A percentile compares a stretch with the other conserved stretches of the same genome.
phyloP scores from a whole-genome alignment of 495 filamentous ascomycete species.

The Pseudomonodictys pantanalensis region DNA sequence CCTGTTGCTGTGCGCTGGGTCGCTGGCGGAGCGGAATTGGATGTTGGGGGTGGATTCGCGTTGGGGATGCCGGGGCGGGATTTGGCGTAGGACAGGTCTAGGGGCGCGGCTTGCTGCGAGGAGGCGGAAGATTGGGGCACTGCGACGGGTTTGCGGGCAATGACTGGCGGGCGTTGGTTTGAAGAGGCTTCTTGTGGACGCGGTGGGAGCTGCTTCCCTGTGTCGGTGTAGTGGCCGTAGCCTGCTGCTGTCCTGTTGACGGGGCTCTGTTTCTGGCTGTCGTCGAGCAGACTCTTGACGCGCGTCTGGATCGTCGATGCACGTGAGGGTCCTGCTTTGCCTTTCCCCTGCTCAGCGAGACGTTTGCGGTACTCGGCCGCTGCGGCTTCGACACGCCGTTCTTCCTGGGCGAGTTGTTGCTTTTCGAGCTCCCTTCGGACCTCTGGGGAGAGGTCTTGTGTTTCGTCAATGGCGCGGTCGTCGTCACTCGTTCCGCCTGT shows the following conservation, averaged over 20 bases:
- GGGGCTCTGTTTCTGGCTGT: constrained; percentile 60
- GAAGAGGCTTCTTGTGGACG: constrained; percentile 9
- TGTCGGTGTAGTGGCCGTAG: constrained; percentile 79
- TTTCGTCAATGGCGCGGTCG: constrained; percentile 56
- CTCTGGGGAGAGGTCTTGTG: constrained; percentile 78
- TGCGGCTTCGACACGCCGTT: constrained; percentile 84
- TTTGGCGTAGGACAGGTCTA: constrained; percentile 26
- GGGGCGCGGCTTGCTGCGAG: not conserved
- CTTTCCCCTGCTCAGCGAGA: constrained; percentile 61
- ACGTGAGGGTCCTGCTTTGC: constrained; percentile 42
- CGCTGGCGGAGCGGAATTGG: constrained; percentile 21
- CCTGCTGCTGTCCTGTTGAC: constrained; percentile 75
- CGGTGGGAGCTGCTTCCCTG: constrained; percentile 26
- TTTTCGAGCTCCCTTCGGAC: constrained; percentile 88
- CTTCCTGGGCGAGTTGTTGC: constrained; percentile 78
- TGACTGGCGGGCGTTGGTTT: constrained; percentile 2
- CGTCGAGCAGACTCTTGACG: constrained; percentile 80
- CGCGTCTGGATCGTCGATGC: constrained; percentile 85
- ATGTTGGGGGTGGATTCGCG: constrained; percentile 4
- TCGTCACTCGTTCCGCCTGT: constrained; percentile 69
- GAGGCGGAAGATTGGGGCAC: constrained; percentile 1
- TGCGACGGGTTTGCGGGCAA: constrained; percentile 17
- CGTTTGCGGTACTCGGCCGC: constrained; percentile 86
- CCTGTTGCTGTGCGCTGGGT: not conserved
- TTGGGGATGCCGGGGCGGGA: constrained; percentile 1